Evolutionary conservation across 768 basidiomycete species (phyloP).

Genomic region (Termitomyces sp.): DNA sequence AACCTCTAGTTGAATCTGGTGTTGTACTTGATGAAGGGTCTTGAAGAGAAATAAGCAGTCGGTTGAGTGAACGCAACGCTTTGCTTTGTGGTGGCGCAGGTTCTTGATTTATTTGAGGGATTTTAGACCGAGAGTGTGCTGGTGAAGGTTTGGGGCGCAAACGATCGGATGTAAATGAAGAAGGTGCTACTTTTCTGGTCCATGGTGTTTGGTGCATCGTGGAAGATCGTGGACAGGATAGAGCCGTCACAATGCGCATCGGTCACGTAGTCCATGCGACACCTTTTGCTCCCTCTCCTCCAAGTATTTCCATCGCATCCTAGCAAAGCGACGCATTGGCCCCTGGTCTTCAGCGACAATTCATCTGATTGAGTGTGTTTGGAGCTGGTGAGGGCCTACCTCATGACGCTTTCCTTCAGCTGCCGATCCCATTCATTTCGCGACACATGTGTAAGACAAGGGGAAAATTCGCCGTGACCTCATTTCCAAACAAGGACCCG

Average conservation of each 20-base stretch:
- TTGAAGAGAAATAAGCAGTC: constrained; percentile 33
- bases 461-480: no score
- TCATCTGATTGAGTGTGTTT: no score
- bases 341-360: no score
- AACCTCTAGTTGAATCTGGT: constrained; percentile 54
- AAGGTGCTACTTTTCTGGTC: constrained; percentile 27
- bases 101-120: constrained; percentile 22
- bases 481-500: no score
- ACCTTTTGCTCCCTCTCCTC: no score
- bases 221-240: constrained; percentile 14
- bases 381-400: no score
- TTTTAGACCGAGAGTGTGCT: constrained; percentile 24
- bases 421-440: no score
- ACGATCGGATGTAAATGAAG: constrained; percentile 53
- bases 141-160: constrained; percentile 29
- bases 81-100: constrained; percentile 37
- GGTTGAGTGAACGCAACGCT: constrained; percentile 42
- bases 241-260: background rate
- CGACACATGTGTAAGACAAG: no score
- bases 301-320: no score
- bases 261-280: background rate
- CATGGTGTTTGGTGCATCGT: constrained; percentile 37
- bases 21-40: constrained; percentile 23
- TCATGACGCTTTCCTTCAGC: no score
- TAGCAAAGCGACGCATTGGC: no score